Conservation (phyloP, 208 protist genomes). For the Trypanosoma platydactyli region DNA sequence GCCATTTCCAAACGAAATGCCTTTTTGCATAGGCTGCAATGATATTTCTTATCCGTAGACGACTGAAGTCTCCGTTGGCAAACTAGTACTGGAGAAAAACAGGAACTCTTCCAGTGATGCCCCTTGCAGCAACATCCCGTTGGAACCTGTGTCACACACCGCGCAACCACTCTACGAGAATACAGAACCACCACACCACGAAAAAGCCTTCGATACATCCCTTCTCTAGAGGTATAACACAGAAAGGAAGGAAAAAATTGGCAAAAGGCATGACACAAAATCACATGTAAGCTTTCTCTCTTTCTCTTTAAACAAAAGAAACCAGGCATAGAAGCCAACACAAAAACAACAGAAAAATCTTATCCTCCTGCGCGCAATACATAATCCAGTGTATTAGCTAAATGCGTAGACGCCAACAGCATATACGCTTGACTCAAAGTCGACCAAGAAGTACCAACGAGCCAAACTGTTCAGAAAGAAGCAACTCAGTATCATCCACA, state of each 20-base stretch:
- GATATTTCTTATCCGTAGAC: conserved; percentile 73
- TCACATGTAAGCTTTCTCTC: background rate
- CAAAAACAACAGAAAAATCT: background rate
- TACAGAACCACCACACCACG: conserved; percentile 9
- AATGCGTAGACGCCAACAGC: background rate
- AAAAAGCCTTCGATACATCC: conserved; percentile 35
- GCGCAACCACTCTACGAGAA: background rate
- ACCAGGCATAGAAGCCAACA: no score
- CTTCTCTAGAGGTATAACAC: background rate
- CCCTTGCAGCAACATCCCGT: background rate
- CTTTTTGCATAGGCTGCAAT: conserved; percentile 88
- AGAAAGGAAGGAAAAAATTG: background rate
- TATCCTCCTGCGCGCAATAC: background rate
- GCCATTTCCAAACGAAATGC: conserved; percentile 88
- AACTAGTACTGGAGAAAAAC: conserved; percentile 2
- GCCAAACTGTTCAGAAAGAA: conserved; percentile 77
- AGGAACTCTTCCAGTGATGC: background rate
- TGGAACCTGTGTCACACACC: conserved; percentile 1
- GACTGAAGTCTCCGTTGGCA: conserved; percentile 36
- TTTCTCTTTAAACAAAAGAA: background rate
- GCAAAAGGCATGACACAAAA: conserved; percentile 4
- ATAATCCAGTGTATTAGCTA: background rate
- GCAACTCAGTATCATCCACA: conserved; percentile 72
- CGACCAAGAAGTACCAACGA: conserved; percentile 50
- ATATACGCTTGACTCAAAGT: conserved; percentile 16